Evolutionary conservation across 2,329 filamentous ascomycete species (phyloP), one percentile per base, ranked within the genome.

Genomic region (Aspergillus thermomutatus): DNA sequence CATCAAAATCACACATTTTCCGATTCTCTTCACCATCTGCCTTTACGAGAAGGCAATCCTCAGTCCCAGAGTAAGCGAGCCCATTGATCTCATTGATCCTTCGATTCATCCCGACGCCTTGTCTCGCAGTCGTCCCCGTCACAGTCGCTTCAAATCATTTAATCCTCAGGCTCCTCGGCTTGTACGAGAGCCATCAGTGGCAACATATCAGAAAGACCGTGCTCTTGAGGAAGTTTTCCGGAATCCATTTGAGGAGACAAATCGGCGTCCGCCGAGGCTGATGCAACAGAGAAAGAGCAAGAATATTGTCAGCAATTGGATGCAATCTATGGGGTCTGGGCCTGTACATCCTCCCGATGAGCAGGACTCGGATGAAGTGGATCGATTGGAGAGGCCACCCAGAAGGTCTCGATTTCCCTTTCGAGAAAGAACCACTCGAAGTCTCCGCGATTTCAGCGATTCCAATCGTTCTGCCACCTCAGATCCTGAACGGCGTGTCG

Each of bases 201-300:
- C 89, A 37, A 94, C 92, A 1, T 93, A 89, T 66, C 90, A 93
- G 65, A 96, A 97, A 68, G 92, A 97, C 64, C 87, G 87, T 53
- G 92, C 91, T 7, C 77, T 97, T 23, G 93, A 96, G 63, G 92
- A 97, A 69, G 91, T 97, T 0, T 97, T 97, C 71, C 83, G 91
- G 59, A 80, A 84, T 19, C 85, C 86, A 0, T 91, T 89, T 48
- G 87, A 88, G 58, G 79, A 84, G 50, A 82, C 82, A 7, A 80
- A 85, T 2, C 75, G 87, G 53, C 81, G 83, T 19, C 86, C 82
- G 1, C 82, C 84, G 49, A 61, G 59, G 43, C 80, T 82, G 50
- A 81, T 83, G 51, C 80, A 84, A 27, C 87, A 90, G 63, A 83
- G 87, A 59, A 83, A 92, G 70, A 91, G 88, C 1, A 88, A 89